Evolutionary conservation across 306 rosid species (phyloP), one percentile per base, ranked within the genome.

Genomic region (Vigna nakashimae): DNA sequence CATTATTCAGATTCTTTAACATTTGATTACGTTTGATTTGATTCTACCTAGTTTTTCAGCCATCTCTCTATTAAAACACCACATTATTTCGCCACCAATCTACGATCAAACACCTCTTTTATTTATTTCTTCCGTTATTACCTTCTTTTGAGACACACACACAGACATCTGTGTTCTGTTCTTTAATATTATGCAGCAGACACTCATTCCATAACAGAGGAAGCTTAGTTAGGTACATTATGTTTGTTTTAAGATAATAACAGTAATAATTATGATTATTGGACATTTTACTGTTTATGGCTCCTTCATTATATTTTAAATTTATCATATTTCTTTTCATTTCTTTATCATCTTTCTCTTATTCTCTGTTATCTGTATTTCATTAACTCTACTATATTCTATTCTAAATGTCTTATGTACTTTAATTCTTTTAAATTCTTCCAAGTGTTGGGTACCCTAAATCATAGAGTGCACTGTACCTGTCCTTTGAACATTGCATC

Each of bases 1-100:
- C 34, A 65, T 65, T 65, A 65, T 65, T 65, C 50, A 17, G 5
- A 5, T 48, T 50, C 75, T 70, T 16, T 64, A 34, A 62, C 69
- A 64, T 38, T 64, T 64, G 1, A 14, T 60, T 60, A 60, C 7
- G 66, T 30, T 60, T 34, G 45, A 62, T 62, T 62, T 59, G 14
- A 65, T 69, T 69, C 60, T 49, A 69, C 62, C 32, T 70, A 28
- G 13, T 71, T 51, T 51, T 71, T 34, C 60, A n/a, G 24, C 28
- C 14, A 45, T 45, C 46, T 42, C 10, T 45, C 56, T 46, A 26
- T 66, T 64, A 38, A n/a, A 30, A 30, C 38, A 7, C 68, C 6
- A 42, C 2, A 24, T 24, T 67, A 43, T 45, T 67, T 22, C 26
- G 22, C 24, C 73, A 68, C 43, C 58, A 24, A 14, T 45, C 16